Base-by-base conservation (phyloP, 805 yeast genomes). In the Nakazawaea holstii region DNA sequence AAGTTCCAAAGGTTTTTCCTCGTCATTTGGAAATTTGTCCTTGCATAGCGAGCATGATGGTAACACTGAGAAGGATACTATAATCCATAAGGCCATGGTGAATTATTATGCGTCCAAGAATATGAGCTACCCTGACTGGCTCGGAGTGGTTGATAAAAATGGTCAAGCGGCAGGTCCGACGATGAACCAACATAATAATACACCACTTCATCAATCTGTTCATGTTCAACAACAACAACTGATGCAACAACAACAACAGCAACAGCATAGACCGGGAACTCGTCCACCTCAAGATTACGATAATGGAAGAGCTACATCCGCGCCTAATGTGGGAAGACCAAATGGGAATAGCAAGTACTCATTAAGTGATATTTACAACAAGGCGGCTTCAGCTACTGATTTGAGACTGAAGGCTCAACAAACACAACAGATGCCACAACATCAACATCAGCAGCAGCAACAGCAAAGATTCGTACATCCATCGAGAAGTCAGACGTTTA, bases 41-140 rank as follows among this genome's bases (percentile, higher is more conserved):
- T 58, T 46, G 8, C 51, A 52, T n/a, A 59, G 57, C 37, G 70
- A 67, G 39, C 53, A 55, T n/a, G 71, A 66, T 49, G 69, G 70
- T 4, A 57, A 52, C 14, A 49, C 54, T 1, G 69, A 65, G 43
- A 56, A 58, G 11, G 64, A 61, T 24, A 67, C 72, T 0, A 55
- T 60, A 32, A 65, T 67, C 1, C 64, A 63, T 39, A 55, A 52
- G 27, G 62, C 70, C 0, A 41, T 67, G 30, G 53, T 63, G 9
- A 57, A 52, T 24, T 62, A 49, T 43, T 67, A 57, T 50, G 51
- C 52, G 17, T 55, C 55, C 13, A 49, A 49, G 13, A 57, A 57
- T 14, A 35, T 42, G 11, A 46, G 43, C 7, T 35, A 48, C 7
- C 72, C 72, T 0, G 56, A 55, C 3, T 67, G 68, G 69, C 47